These are phyloP conservation scores for Hypoxylon sp. DNA, from an alignment of 2,329 filamentous ascomycete species.

Conservation along the genomic window DNA sequence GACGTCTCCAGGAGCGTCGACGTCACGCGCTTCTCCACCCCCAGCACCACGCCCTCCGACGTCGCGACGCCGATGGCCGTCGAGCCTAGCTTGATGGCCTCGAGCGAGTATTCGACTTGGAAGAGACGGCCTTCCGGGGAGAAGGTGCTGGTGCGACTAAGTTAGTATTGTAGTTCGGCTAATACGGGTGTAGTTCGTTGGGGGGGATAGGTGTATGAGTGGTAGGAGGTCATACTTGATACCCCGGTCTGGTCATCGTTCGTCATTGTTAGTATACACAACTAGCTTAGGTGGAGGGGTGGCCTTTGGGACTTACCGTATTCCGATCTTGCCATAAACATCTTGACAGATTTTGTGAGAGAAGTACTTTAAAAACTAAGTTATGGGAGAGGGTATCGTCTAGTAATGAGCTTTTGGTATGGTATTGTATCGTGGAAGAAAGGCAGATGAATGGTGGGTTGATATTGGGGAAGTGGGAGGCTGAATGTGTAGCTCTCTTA, in stretches of 20 bases:
- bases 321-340: constrained; percentile 99
- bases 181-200: constrained; percentile 31
- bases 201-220: constrained; percentile 1
- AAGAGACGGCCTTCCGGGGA: constrained; percentile 99
- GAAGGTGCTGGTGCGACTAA: constrained; percentile 97
- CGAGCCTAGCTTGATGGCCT: constrained; percentile 99
- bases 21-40: constrained; percentile 98
- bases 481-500: constrained; percentile 24
- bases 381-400: constrained; percentile 3
- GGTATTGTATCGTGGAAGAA: constrained; percentile 12
- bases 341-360: constrained; percentile 64
- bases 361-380: constrained; percentile 4
- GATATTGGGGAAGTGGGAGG: constrained; percentile 19
- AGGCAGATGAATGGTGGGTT: constrained; percentile 12
- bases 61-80: constrained; percentile 98
- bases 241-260: constrained; percentile 78
- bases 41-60: constrained; percentile 91
- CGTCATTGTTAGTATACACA: constrained; percentile 30
- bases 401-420: too few relatives aligned
- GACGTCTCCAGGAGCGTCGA: constrained; percentile 96
- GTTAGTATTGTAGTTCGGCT: too few relatives aligned
- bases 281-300: constrained; percentile 17
- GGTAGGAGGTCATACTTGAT: constrained; percentile 78
- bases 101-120: constrained; percentile 99
- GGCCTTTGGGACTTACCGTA: constrained; percentile 77